These are phyloP conservation scores for Syncephalastrum monosporum DNA, from an alignment of 371 early-diverging fungal species.

Conservation along the genomic window DNA sequence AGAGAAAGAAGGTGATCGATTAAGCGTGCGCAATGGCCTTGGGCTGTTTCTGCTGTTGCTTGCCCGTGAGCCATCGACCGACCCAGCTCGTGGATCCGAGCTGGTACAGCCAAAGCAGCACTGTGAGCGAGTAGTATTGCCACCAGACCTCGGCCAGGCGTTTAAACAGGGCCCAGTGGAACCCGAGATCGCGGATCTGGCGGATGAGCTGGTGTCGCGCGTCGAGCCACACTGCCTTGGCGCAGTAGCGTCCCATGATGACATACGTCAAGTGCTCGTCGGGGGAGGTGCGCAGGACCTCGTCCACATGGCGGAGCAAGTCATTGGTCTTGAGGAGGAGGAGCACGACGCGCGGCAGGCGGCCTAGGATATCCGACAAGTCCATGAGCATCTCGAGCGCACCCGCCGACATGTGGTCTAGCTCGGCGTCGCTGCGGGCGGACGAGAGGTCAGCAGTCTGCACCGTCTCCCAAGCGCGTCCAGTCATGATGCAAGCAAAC, in stretches of 20 bases:
- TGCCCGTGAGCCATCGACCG: no score
- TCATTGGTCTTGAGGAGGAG: constrained; percentile 91
- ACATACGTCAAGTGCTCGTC: constrained; percentile 50
- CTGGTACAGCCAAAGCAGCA: constrained; percentile 37
- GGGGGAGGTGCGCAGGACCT: constrained; percentile 34
- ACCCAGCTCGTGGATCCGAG: neutral
- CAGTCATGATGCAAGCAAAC: constrained; percentile 86
- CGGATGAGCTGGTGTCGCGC: constrained; percentile 26
- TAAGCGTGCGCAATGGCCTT: no score
- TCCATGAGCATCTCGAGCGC: constrained; percentile 58
- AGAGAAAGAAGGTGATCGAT: no score
- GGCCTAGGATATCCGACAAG: constrained; percentile 75
- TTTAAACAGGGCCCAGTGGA: constrained; percentile 27
- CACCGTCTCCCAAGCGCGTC: constrained; percentile 76
- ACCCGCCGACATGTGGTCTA: constrained; percentile 33
- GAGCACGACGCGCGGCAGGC: constrained; percentile 77
- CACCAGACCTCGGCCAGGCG: constrained; percentile 38
- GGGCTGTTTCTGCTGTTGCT: no score
- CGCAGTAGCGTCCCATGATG: constrained; percentile 56
- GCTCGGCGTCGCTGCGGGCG: constrained; percentile 50
- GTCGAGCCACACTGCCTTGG: constrained; percentile 49
- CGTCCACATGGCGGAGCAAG: constrained; percentile 66
- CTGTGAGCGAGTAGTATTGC: constrained; percentile 37
- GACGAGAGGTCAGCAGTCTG: constrained; percentile 36
- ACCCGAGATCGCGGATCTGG: constrained; percentile 33